Evolutionary conservation across 2,329 filamentous ascomycete genomes (phyloP), one percentile per base, ranked within the genome.

Genomic region (Epichloe uncinata): DNA sequence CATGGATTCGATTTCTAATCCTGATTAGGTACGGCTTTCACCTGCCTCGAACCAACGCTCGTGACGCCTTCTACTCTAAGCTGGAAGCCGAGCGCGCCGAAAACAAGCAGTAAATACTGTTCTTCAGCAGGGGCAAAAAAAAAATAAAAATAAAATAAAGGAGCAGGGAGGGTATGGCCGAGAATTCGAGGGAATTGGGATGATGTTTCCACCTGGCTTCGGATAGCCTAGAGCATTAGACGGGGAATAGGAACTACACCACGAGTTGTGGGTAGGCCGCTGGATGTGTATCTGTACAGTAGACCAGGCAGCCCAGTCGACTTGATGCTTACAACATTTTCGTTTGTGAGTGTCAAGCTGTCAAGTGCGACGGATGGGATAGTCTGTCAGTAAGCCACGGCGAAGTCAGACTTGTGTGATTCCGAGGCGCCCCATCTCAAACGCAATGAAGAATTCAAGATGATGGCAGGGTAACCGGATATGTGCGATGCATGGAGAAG

Each of bases 11-110:
- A 26, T 16, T 18, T 30, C 30, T 30, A 30, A 30, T 30, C 8
- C 30, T 11, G 30, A 4, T 11, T 56, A 81, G 77, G 77, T 77
- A 80, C 72, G 77, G 78, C 64, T 81, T 64, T 70, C 78, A 81
- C 69, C 68, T 79, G 61, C 78, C 77, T 57, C 76, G 77, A 65
- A 79, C 74, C 61, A 64, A 72, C 61, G 71, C 70, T 56, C 77
- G 78, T 62, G 78, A 81, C 67, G 67, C 67, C 65, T 73, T 71
- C 73, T 80, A 80, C 71, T 65, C 66, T 66, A 71, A 77, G 67
- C 67, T 79, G 54, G 78, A 81, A 70, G 70, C 72, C 58, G 66
- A 78, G 66, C 75, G 77, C 52, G 74, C 62, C 48, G 60, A 64
- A 52, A 63, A 65, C 57, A 55, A 58, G 53, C 48, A 58, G 52